phyloP scores from a whole-genome alignment of 257 asterid species.

The Solanum clarkiae region DNA sequence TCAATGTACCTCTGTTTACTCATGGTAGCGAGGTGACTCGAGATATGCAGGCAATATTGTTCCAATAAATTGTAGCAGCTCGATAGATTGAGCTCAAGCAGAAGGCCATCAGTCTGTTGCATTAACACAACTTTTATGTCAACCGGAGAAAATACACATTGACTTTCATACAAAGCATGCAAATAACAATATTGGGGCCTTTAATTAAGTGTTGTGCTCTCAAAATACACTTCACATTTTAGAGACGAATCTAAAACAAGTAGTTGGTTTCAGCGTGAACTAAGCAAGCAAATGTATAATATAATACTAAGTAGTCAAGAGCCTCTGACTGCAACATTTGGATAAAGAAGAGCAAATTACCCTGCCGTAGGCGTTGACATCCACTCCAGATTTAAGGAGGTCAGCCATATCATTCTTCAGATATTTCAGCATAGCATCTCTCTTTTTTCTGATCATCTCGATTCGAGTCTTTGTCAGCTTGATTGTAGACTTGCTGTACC shows the following conservation, averaged over 20 bases:
- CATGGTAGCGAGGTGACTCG: slow-evolving; percentile 37
- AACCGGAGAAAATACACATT: neutral
- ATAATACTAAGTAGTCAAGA: neutral
- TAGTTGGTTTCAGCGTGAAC: neutral
- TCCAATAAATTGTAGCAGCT: slow-evolving; percentile 55
- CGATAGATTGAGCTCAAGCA: slow-evolving; percentile 40
- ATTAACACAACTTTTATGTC: neutral
- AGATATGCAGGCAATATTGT: slow-evolving; percentile 31
- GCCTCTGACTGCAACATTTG: neutral
- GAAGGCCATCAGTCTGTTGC: slow-evolving; percentile 55
- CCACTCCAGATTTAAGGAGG: slow-evolving; percentile 52
- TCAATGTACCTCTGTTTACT: slow-evolving; percentile 41
- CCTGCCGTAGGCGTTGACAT: slow-evolving; percentile 58
- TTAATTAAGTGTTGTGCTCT: neutral
- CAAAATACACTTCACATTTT: neutral
- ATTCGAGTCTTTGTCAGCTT: slow-evolving; percentile 46
- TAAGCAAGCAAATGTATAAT: neutral
- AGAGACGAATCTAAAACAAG: neutral
- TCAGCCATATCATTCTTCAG: slow-evolving; percentile 66
- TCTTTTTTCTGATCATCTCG: slow-evolving; percentile 55
- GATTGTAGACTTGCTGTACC: slow-evolving; percentile 50
- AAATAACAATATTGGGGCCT: neutral
- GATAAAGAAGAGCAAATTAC: slow-evolving; percentile 15
- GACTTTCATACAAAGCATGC: neutral
- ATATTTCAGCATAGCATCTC: slow-evolving; percentile 62